phyloP scores from a whole-genome alignment of 768 basidiomycete species.

The Pleurotus djamor region DNA sequence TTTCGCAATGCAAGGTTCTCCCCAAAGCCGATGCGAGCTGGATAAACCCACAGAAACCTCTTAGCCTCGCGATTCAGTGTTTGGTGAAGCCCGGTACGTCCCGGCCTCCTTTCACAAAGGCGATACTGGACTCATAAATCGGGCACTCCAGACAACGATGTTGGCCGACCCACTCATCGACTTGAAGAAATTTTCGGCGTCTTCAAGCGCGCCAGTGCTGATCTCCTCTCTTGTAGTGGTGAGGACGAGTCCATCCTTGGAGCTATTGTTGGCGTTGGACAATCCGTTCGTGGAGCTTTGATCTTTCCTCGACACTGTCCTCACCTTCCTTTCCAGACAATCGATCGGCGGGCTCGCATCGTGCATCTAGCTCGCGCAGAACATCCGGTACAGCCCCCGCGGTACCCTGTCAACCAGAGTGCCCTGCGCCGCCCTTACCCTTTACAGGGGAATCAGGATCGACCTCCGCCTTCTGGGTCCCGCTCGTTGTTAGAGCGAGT shows the following conservation, averaged over 20 bases:
- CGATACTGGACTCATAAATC: too few species aligned
- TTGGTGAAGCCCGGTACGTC: conserved; percentile 36
- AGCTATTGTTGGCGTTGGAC: conserved; percentile 20
- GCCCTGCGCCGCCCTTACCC: too few species aligned
- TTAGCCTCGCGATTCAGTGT: conserved; percentile 37
- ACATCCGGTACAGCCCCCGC: neutral
- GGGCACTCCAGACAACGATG: conserved; percentile 32
- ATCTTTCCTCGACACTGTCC: neutral
- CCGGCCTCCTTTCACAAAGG: neutral
- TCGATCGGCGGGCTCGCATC: conserved; percentile 10
- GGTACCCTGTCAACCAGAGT: too few species aligned
- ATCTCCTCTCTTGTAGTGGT: conserved; percentile 16
- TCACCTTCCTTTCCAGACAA: conserved; percentile 3
- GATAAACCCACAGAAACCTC: conserved; percentile 20
- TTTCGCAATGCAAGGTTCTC: conserved; percentile 27
- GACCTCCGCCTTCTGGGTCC: too few species aligned
- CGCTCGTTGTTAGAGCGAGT: too few species aligned
- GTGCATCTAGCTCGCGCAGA: conserved; percentile 8
- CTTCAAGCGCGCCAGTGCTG: conserved; percentile 30
- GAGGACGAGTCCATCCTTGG: conserved; percentile 17
- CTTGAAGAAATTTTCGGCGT: conserved; percentile 25
- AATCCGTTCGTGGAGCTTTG: conserved; percentile 15
- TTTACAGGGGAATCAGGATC: too few species aligned
- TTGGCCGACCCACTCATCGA: conserved; percentile 30
- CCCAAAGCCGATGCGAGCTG: conserved; percentile 31